These are phyloP conservation scores for Suillus plorans DNA, from an alignment of 768 basidiomycete genomes.

Conservation along the genomic window DNA sequence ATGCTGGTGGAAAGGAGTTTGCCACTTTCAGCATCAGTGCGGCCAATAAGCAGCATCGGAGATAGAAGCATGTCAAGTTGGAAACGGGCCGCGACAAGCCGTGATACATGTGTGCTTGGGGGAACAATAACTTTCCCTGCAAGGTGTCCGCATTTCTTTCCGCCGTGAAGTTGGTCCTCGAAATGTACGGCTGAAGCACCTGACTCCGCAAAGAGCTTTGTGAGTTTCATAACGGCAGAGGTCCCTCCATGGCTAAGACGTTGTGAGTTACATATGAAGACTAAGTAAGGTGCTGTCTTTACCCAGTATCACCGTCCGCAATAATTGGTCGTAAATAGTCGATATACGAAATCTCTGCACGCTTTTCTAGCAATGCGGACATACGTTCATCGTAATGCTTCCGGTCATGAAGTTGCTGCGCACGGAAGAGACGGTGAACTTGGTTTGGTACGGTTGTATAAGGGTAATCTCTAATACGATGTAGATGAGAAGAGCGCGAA, in stretches of 20 bases:
- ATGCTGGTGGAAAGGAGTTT: slow-evolving; percentile 83
- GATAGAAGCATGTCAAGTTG: slow-evolving; percentile 89
- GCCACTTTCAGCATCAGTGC: slow-evolving; percentile 89
- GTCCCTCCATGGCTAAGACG: slow-evolving; percentile 77
- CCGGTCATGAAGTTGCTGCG: slow-evolving; percentile 90
- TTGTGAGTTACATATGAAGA: slow-evolving; percentile 6
- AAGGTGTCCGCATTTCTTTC: slow-evolving; percentile 93
- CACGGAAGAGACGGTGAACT: slow-evolving; percentile 87
- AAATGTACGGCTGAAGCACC: slow-evolving; percentile 90
- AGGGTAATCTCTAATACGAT: slow-evolving; percentile 73
- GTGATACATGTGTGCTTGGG: slow-evolving; percentile 80
- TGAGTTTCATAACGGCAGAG: slow-evolving; percentile 93
- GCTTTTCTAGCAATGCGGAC: slow-evolving; percentile 57
- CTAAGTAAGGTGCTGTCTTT: slow-evolving; percentile 18
- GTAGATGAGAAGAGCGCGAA: slow-evolving; percentile 5
- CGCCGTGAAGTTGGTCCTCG: slow-evolving; percentile 93
- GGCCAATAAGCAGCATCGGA: slow-evolving; percentile 86
- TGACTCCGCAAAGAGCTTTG: slow-evolving; percentile 93
- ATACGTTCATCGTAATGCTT: slow-evolving; percentile 90
- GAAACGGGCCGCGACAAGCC: slow-evolving; percentile 83
- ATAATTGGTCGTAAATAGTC: slow-evolving; percentile 93
- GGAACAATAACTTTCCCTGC: slow-evolving; percentile 94
- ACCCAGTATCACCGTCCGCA: slow-evolving; percentile 95
- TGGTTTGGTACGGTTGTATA: slow-evolving; percentile 97
- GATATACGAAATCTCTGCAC: slow-evolving; percentile 71